Conservation (phyloP, 495 filamentous ascomycete genomes). For the Viridothelium virens region DNA sequence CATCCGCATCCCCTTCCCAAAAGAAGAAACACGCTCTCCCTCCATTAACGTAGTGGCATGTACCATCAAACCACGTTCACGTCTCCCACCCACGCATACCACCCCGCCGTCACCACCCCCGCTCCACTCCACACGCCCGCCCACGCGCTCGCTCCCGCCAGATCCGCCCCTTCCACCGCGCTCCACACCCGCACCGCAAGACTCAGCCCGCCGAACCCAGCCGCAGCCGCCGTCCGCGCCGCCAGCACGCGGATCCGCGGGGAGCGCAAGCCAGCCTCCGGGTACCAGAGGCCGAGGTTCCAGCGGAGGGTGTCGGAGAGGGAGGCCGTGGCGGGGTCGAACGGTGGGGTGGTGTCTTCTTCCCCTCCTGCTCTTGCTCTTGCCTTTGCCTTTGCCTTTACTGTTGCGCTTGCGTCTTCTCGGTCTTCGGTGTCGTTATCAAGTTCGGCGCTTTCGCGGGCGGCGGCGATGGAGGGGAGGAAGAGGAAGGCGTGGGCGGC, state of each 20-base stretch:
- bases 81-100: slow-evolving; percentile 53
- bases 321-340: slow-evolving; percentile 48
- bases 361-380: not conserved
- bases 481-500: slow-evolving; percentile 70
- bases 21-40: too few species aligned
- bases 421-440: too few species aligned
- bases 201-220: slow-evolving; percentile 48
- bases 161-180: slow-evolving; percentile 58
- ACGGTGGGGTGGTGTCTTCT: slow-evolving; percentile 33
- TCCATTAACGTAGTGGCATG: too few species aligned
- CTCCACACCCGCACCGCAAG: slow-evolving; percentile 57
- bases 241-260: slow-evolving; percentile 57
- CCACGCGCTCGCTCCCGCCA: slow-evolving; percentile 60
- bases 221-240: slow-evolving; percentile 54
- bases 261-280: slow-evolving; percentile 41
- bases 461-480: slow-evolving; percentile 44
- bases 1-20: too few species aligned
- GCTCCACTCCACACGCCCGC: slow-evolving; percentile 62
- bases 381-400: too few species aligned
- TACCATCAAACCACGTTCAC: slow-evolving; percentile 25
- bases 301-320: slow-evolving; percentile 53
- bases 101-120: slow-evolving; percentile 48
- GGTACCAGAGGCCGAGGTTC: slow-evolving; percentile 42
- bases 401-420: too few species aligned
- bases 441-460: not conserved